phyloP scores from a whole-genome alignment of 257 asterid genomes.

The Solanum lignicaule region DNA sequence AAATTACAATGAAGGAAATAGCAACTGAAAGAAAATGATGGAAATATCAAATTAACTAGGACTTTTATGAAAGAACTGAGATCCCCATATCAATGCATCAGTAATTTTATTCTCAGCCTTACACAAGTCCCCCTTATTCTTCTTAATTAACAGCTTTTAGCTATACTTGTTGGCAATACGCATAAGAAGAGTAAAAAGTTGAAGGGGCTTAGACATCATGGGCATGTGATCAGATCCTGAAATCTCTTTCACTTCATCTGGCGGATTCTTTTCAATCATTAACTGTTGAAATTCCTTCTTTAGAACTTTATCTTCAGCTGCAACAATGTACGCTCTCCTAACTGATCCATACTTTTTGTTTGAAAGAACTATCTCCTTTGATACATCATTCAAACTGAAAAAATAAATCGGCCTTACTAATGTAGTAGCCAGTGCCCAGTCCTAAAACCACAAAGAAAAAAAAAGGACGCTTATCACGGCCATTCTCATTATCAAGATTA shows the following conservation, averaged over 20 bases:
- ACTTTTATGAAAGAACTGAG: too few relatives aligned
- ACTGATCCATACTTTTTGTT: constrained; percentile 10
- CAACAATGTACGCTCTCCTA: constrained; percentile 14
- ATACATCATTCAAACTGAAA: constrained; percentile 3
- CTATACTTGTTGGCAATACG: too few relatives aligned
- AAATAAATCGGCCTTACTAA: constrained; percentile 9
- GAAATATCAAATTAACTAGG: too few relatives aligned
- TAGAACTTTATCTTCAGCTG: constrained; percentile 12
- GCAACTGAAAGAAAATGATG: too few relatives aligned
- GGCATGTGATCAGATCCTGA: constrained; percentile 32
- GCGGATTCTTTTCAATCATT: constrained; percentile 25
- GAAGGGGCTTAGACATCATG: too few relatives aligned
- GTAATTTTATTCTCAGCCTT: too few relatives aligned
- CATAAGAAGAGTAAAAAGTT: too few relatives aligned
- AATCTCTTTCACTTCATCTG: constrained; percentile 19
- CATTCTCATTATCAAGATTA: too few relatives aligned
- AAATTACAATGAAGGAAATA: too few relatives aligned
- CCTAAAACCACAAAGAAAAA: not conserved
- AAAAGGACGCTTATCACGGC: not conserved
- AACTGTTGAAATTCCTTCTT: constrained; percentile 12
- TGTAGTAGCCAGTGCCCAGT: constrained; percentile 21
- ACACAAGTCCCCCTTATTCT: too few relatives aligned
- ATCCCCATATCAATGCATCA: too few relatives aligned
- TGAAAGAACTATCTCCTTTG: constrained; percentile 4
- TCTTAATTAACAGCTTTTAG: too few relatives aligned